A percentile compares a stretch with the other conserved stretches of the same genome.
Evolutionary conservation across 23 red algal species (phyloP).

Genomic region (Gracilaria domingensis): DNA sequence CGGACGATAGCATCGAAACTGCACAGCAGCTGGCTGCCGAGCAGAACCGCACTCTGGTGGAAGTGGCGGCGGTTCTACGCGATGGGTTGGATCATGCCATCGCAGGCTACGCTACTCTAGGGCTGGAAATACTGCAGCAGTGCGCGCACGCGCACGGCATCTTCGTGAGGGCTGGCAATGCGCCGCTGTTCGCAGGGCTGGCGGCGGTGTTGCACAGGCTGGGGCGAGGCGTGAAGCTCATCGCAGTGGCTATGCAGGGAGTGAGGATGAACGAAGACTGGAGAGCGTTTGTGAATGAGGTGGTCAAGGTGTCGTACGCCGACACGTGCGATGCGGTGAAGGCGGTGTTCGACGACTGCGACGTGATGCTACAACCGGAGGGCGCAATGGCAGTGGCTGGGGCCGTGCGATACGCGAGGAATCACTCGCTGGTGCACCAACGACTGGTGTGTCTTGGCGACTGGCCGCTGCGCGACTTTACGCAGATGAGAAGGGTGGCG

Average conservation of each 20-base stretch:
- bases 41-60: conserved; percentile 43
- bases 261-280: conserved; percentile 42
- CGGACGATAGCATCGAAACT: neutral
- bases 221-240: conserved; percentile 43
- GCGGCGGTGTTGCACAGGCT: conserved; percentile 47
- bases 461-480: conserved; percentile 30
- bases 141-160: conserved; percentile 34
- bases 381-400: conserved; percentile 55
- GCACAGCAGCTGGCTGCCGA: conserved; percentile 3
- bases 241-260: conserved; percentile 31
- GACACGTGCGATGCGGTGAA: conserved; percentile 39
- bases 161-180: conserved; percentile 53
- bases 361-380: conserved; percentile 40
- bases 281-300: conserved; percentile 46
- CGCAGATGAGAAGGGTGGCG: conserved; percentile 37
- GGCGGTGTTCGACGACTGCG: conserved; percentile 49
- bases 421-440: conserved; percentile 14
- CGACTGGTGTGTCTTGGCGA: conserved; percentile 34
- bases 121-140: conserved; percentile 54
- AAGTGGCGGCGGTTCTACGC: conserved; percentile 29
- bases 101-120: conserved; percentile 47
- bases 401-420: conserved; percentile 6
- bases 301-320: conserved; percentile 16
- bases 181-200: conserved; percentile 28
- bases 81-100: conserved; percentile 25